Base-by-base conservation (phyloP, 495 filamentous ascomycete genomes). In the Bathelium albidoporum region DNA sequence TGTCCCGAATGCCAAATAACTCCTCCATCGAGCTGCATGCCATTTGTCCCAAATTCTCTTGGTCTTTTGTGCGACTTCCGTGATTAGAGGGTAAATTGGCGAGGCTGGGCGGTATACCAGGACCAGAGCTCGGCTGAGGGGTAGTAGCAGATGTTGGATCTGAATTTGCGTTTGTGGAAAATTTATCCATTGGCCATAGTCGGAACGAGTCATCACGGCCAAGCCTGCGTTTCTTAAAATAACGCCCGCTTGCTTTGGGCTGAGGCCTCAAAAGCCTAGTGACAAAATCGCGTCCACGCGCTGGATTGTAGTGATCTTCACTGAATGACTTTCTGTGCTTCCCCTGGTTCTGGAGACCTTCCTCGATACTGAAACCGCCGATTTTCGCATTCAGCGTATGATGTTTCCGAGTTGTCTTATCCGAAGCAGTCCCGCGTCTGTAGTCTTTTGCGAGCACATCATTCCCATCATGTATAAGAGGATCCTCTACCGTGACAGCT, bases 1-100 rank as follows among this genome's bases (percentile, higher is more conserved):
- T 59, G n/a, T 64, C 22, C 0, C 69, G 69, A 20, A 69, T 24
- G n/a, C 63, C 65, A 28, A 71, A 60, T 7, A 72, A 59, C 20
- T 69, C 66, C 36, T 70, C 62, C 5, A 69, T n/a, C 2, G 32
- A 62, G 18, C 62, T 41, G 29, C 16, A 63, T 12, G 9, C 20
- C 20, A 26, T 9, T 28, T 2, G 2, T 11, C 24, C 7, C 24
- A 11, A 10, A 16, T 11, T 55, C 14, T 60, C 16, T 41, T 39
- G 34, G 24, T 60, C 41, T 18, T 26, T 58, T 41, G 29, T 24
- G 2, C n/a, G n/a, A n/a, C n/a, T n/a, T n/a, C 60, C 58, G 2
- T 32, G n/a, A 58, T 45, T 58, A 32, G 16, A 22, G 1, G 53
- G 28, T 20, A 14, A 22, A 16, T 26, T 28, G 10, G 34, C 2